Conservation (phyloP, 148 eudicot species). For the Arbutus unedo region DNA sequence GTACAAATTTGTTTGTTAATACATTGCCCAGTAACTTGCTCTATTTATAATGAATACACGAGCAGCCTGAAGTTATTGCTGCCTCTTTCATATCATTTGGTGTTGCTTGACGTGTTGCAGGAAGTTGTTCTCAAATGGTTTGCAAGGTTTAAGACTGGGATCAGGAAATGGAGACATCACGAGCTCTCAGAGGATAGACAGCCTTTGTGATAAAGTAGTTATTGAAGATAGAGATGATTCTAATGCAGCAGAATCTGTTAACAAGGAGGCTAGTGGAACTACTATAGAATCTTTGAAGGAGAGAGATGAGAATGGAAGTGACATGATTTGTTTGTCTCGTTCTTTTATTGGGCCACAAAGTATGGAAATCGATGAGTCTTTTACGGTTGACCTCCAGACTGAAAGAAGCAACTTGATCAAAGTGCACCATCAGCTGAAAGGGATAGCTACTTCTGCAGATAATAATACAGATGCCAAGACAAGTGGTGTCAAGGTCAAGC, state of each 20-base stretch:
- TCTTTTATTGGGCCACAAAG: conserved; percentile 9
- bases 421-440: conserved; percentile 26
- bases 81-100: not conserved
- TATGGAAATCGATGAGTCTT: conserved; percentile 29
- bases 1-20: not conserved
- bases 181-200: not conserved
- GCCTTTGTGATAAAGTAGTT: conserved; percentile 17
- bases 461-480: conserved; percentile 18
- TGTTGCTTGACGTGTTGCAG: conserved; percentile 17
- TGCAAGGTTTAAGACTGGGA: conserved; percentile 1
- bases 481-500: conserved; percentile 17
- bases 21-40: not conserved
- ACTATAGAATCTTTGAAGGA: conserved; percentile 15
- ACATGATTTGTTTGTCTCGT: conserved; percentile 21
- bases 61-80: not conserved
- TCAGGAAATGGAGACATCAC: conserved; percentile 1
- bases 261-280: conserved; percentile 19
- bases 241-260: conserved; percentile 17
- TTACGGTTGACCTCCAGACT: conserved; percentile 13
- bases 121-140: conserved; percentile 14
- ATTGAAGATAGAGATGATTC: conserved; percentile 31
- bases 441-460: conserved; percentile 15
- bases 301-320: conserved; percentile 16
- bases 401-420: conserved; percentile 16
- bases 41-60: not conserved